A percentile compares a stretch with the other conserved stretches of the same genome.
Evolutionary conservation across 805 yeast genomes (phyloP).

Genomic region (Kodamaea neixiangensis): DNA sequence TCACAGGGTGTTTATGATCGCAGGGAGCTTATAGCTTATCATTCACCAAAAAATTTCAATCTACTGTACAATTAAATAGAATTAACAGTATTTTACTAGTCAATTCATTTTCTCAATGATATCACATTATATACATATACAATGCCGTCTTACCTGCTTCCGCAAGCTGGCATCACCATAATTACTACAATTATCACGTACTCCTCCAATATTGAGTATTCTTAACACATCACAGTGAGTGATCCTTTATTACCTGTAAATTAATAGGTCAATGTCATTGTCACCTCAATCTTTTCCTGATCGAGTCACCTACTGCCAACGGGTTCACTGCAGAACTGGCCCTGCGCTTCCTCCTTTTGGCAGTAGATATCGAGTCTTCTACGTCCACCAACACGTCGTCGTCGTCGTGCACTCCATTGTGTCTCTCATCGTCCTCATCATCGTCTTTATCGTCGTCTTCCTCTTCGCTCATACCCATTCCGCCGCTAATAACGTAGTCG

Average conservation of each 20-base stretch:
- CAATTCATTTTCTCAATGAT: background rate
- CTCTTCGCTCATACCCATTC: slow-evolving; percentile 35
- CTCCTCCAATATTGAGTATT: no score
- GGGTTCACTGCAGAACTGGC: slow-evolving; percentile 48
- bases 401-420: slow-evolving; percentile 17
- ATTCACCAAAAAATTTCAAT: no score
- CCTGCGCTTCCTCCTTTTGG: slow-evolving; percentile 36
- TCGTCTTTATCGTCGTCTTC: slow-evolving; percentile 34
- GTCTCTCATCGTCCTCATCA: slow-evolving; percentile 28
- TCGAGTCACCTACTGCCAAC: slow-evolving; percentile 22
- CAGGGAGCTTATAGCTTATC: no score
- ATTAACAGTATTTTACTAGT: no score
- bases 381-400: slow-evolving; percentile 40
- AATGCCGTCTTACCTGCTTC: background rate
- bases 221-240: background rate
- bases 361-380: slow-evolving; percentile 31
- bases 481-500: slow-evolving; percentile 39
- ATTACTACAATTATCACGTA: background rate
- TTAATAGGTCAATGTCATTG: background rate
- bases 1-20: no score
- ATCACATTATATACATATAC: background rate
- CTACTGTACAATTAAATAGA: no score
- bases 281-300: slow-evolving; percentile 13
- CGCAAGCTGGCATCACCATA: background rate
- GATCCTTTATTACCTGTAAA: background rate